Base-by-base conservation (phyloP, 1,284 basidiomycete species). In the Psilocybe mexicana region DNA sequence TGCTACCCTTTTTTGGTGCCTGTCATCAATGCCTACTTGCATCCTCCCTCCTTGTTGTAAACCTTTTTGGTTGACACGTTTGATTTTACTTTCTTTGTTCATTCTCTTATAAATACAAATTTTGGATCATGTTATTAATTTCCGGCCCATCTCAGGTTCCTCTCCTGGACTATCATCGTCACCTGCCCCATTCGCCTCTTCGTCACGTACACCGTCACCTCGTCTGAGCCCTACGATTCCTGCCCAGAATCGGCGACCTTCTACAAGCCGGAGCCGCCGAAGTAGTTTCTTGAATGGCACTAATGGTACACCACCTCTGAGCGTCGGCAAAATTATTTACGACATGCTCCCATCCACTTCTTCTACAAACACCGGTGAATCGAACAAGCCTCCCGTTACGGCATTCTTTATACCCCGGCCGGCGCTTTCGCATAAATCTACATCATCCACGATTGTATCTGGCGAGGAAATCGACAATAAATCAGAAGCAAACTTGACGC, bases 281-380 rank as follows among this genome's bases (percentile, higher is more conserved):
- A 61, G 60, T 50, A 66, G 63, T 49, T 62, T 60, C 33, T 26
- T 57, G 4, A 52, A 52, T 49, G 56, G 58, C 23, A 49, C 49
- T 24, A 49, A 36, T 42, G 57, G 61, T 38, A 58, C 53, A 28
- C 18, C 18, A 18, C 52, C 57, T 28, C 24, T 57, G 23, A 63
- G 57, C 36, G 66, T 70, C 11, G 71, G 86, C 43, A 75, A 77
- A 64, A 75, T 86, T 63, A 85, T 88, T 52, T 76, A 77, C 67
- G 82, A 85, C 63, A 80, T 87, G 67, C 69, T 86, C 7, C 70
- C 82, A 10, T 44, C 56, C 33, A 33, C 57, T 6, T 40, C 57
- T 7, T 51, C 57, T 6, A 30, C 47, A 25, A 43, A 14, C 2
- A 26, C 52, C 6, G 24, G n/a, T 24, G 54, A 25, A 7, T 49